Conservation (phyloP, 208 protist species). For the Endotrypanum monterogeii region DNA sequence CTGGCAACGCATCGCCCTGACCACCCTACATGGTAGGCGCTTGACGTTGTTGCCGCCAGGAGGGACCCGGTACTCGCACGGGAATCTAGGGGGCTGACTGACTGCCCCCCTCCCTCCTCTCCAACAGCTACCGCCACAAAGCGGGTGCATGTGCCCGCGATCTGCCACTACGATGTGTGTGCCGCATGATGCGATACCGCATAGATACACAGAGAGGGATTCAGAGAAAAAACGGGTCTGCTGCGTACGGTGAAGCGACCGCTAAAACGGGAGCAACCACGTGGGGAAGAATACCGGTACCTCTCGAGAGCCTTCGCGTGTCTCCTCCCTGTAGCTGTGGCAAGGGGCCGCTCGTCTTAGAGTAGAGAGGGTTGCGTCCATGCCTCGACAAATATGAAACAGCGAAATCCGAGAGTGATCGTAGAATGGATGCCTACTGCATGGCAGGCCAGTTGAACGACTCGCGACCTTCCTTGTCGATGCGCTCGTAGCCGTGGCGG, state of each 20-base stretch:
- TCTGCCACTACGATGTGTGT: too few relatives aligned
- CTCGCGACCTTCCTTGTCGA: slow-evolving; percentile 83
- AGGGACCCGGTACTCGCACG: not conserved
- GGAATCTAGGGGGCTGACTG: not conserved
- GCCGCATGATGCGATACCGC: too few relatives aligned
- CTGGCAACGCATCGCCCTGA: not conserved
- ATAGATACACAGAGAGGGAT: too few relatives aligned
- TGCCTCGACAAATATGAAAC: not conserved
- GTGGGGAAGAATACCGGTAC: not conserved
- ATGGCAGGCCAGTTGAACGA: slow-evolving; percentile 82
- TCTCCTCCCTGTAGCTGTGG: not conserved
- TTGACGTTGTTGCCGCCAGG: not conserved
- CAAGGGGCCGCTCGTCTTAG: not conserved
- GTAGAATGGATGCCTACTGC: slow-evolving; percentile 45
- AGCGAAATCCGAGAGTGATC: not conserved
- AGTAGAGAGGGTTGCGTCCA: not conserved
- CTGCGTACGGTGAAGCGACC: not conserved
- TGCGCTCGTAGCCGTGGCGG: slow-evolving; percentile 88
- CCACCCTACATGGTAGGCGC: not conserved
- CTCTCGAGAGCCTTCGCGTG: not conserved
- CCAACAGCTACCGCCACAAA: too few relatives aligned
- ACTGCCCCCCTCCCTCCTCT: not conserved
- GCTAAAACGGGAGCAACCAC: not conserved
- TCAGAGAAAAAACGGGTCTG: not conserved
- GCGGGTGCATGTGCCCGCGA: too few relatives aligned